Conservation (phyloP, 768 basidiomycete species). For the Boletus rubropictus region DNA sequence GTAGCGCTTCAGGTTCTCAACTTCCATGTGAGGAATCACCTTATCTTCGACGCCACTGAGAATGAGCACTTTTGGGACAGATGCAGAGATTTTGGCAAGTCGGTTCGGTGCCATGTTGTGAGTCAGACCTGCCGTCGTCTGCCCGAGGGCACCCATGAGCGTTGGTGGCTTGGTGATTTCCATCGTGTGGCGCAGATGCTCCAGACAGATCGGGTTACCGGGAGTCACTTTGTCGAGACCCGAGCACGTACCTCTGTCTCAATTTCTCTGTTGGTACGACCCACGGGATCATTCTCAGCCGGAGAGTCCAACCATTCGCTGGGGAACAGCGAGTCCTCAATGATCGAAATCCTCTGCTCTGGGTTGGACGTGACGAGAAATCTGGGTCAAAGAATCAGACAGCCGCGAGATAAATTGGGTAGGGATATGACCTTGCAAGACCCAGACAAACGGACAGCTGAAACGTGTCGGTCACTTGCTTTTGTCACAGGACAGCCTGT, state of each 20-base stretch:
- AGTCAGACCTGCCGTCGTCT: slow-evolving; percentile 63
- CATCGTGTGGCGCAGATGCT: slow-evolving; percentile 46
- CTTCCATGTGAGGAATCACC: slow-evolving; percentile 49
- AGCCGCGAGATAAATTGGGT: background rate
- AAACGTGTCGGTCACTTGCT: background rate
- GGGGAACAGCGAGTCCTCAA: slow-evolving; percentile 58
- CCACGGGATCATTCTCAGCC: slow-evolving; percentile 47
- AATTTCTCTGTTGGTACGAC: slow-evolving; percentile 60
- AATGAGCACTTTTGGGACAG: slow-evolving; percentile 60
- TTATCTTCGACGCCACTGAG: slow-evolving; percentile 66
- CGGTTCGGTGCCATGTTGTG: slow-evolving; percentile 51
- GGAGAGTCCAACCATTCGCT: slow-evolving; percentile 52
- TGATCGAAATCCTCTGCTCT: slow-evolving; percentile 42
- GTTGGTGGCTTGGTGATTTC: slow-evolving; percentile 52
- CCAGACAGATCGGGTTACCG: background rate
- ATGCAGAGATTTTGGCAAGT: slow-evolving; percentile 43
- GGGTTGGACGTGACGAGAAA: slow-evolving; percentile 35
- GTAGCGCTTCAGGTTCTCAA: slow-evolving; percentile 42
- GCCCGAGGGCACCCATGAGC: slow-evolving; percentile 59
- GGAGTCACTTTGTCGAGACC: background rate
- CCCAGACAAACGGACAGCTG: slow-evolving; percentile 38
- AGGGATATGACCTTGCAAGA: slow-evolving; percentile 31
- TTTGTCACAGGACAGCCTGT: background rate
- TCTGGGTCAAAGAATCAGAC: slow-evolving; percentile 28
- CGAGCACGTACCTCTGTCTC: slow-evolving; percentile 43